Evolutionary conservation across 2,329 filamentous ascomycete species (phyloP), one percentile per base, ranked within the genome.

Genomic region (Samsoniella hepiali): DNA sequence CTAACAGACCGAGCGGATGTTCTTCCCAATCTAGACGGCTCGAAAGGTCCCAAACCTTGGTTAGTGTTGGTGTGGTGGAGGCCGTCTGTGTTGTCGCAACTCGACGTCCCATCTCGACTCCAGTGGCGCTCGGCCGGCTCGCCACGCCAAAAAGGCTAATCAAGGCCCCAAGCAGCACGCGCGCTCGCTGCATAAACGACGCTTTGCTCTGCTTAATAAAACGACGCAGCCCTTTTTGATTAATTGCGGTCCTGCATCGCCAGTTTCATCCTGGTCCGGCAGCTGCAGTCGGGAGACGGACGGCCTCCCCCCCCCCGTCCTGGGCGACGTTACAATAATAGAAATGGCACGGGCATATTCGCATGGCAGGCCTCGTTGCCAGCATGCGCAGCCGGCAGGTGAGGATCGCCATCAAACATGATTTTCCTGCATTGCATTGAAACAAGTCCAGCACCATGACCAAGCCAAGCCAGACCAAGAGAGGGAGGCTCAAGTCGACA

Each of bases 261-360:
- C 22, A 15, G 57, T 51, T 59, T 59, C 57, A 59, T 32, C 22
- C 13, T 32, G 15, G 22, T 22, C 27, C 32, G 44, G 44, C 34
- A 49, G 27, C 32, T 50, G 57, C 17, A 13, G 44, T 5, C n/a
- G 45, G 50, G 13, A 38, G 27, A 22, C n/a, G 27, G 38, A 40
- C 2, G 38, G 22, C 22, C n/a, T 40, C 44, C 7, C n/a, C 22
- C 45, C 15, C 15, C 17, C 22, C 22, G 22, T 22, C 22, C 22
- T 22, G 31, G 45, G 36, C 15, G 34, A 59, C 57, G 57, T 59
- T 59, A 59, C 57, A 59, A 34, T 59, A 58, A 17, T 22, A 58
- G n/a, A 40, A 11, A 32, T 11, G 32, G 42, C n/a, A n/a, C 3
- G 40, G 54, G 29, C 29, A 57, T 57, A 36, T 5, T 15, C 8